phyloP scores from a whole-genome alignment of 176 grass and related monocot species.

The Tuctoria greenei region DNA sequence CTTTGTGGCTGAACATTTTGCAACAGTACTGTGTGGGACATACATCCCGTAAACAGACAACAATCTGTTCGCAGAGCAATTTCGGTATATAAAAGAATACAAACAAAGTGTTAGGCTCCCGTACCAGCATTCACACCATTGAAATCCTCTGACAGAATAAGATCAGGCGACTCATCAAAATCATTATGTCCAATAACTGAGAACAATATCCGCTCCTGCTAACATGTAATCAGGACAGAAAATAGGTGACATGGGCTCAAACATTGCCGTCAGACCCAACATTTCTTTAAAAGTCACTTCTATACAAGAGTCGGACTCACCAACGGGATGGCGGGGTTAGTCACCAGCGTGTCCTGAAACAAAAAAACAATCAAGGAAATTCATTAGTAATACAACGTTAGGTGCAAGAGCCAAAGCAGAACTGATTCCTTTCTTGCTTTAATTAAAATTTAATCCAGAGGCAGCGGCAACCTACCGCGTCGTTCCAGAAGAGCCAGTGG shows the following conservation, averaged over 20 bases:
- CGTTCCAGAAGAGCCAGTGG: constrained; percentile 96
- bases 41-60: background rate
- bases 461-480: constrained; percentile 48
- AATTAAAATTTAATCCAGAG: background rate
- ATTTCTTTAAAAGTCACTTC: background rate
- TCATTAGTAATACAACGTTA: background rate
- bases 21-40: background rate
- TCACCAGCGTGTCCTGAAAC: constrained; percentile 77
- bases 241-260: background rate
- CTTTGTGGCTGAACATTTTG: background rate
- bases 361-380: background rate
- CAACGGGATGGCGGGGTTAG: constrained; percentile 58
- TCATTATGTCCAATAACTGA: constrained; percentile 50
- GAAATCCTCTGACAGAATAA: constrained; percentile 71
- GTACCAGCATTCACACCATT: constrained; percentile 87
- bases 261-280: background rate
- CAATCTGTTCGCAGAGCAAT: background rate
- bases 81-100: background rate
- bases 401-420: background rate
- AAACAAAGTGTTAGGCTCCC: background rate
- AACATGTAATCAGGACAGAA: background rate
- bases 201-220: constrained; percentile 69
- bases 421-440: background rate
- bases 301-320: constrained; percentile 38
- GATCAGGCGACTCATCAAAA: constrained; percentile 58